Evolutionary conservation across 1,284 basidiomycete species (phyloP).

Genomic region (Meripilus lineatus): DNA sequence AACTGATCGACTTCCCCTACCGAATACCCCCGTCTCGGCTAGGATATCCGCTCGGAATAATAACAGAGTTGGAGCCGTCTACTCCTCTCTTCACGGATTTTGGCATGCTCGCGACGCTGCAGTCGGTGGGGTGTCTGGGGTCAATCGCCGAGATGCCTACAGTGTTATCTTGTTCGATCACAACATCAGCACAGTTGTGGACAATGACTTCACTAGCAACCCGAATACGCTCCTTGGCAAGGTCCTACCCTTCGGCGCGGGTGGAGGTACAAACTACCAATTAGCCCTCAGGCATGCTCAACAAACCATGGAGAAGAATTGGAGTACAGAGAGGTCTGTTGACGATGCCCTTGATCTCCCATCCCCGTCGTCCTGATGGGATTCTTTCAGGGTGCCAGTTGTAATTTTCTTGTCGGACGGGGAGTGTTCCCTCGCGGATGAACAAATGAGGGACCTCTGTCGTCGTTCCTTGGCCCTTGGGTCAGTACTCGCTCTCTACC

Average conservation of each 20-base stretch:
- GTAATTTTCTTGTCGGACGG: slow-evolving; percentile 65
- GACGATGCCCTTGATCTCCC: neutral
- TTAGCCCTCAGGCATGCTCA: slow-evolving; percentile 36
- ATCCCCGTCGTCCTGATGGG: too few species aligned
- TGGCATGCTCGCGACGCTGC: slow-evolving; percentile 48
- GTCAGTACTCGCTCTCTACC: slow-evolving; percentile 26
- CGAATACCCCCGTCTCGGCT: slow-evolving; percentile 38
- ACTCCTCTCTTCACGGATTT: slow-evolving; percentile 48
- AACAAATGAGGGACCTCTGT: slow-evolving; percentile 41
- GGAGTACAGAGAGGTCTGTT: slow-evolving; percentile 51
- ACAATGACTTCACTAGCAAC: slow-evolving; percentile 46
- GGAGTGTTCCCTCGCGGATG: slow-evolving; percentile 38
- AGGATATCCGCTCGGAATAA: slow-evolving; percentile 34
- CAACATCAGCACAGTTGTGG: slow-evolving; percentile 21
- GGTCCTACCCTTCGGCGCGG: slow-evolving; percentile 30
- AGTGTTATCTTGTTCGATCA: slow-evolving; percentile 50
- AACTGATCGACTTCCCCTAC: slow-evolving; percentile 39
- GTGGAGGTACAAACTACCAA: slow-evolving; percentile 46
- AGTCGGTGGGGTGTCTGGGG: slow-evolving; percentile 20
- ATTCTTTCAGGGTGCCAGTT: slow-evolving; percentile 54
- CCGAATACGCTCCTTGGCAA: slow-evolving; percentile 41
- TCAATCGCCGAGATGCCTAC: slow-evolving; percentile 47
- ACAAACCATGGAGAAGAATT: slow-evolving; percentile 39
- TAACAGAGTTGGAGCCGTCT: slow-evolving; percentile 55
- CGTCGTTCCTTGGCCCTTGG: slow-evolving; percentile 42